phyloP scores from a whole-genome alignment of 2,329 filamentous ascomycete species.

The Botrytis pseudocinerea region DNA sequence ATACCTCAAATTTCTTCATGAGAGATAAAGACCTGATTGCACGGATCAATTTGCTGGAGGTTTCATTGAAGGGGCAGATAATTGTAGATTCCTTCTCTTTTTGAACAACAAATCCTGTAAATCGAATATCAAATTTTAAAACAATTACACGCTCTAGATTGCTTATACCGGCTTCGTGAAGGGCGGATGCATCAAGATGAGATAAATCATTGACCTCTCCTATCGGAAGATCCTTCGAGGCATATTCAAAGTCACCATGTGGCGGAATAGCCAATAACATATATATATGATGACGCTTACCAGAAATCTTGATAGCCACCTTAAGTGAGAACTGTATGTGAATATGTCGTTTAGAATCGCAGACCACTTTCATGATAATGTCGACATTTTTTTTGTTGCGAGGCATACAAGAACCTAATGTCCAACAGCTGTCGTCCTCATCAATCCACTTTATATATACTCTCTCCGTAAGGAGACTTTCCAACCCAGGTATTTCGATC shows the following conservation, averaged over 20 bases:
- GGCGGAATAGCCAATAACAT: slow-evolving; percentile 3
- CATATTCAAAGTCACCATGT: not conserved
- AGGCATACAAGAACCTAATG: not conserved
- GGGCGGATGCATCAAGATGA: not conserved
- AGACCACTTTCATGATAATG: slow-evolving; percentile 1
- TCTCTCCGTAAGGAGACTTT: not conserved
- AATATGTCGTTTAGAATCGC: not conserved
- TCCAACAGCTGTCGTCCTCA: not conserved
- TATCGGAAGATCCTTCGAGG: slow-evolving; percentile 5
- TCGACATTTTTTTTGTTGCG: not conserved
- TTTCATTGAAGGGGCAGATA: not conserved
- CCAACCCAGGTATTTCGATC: not conserved
- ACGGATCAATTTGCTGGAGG: slow-evolving; percentile 5
- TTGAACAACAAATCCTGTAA: slow-evolving; percentile 5
- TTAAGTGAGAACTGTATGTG: not conserved
- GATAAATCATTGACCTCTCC: not conserved
- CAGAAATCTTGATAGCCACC: not conserved
- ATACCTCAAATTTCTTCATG: not conserved
- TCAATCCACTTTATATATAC: not conserved
- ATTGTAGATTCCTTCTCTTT: not conserved
- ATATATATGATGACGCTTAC: not conserved
- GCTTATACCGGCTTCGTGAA: slow-evolving; percentile 8
- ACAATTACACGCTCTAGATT: not conserved
- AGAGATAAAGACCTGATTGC: not conserved
- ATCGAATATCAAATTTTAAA: not conserved